These are phyloP conservation scores for Alternaria ethzedia DNA, from an alignment of 2,329 filamentous ascomycete genomes.

Conservation along the genomic window DNA sequence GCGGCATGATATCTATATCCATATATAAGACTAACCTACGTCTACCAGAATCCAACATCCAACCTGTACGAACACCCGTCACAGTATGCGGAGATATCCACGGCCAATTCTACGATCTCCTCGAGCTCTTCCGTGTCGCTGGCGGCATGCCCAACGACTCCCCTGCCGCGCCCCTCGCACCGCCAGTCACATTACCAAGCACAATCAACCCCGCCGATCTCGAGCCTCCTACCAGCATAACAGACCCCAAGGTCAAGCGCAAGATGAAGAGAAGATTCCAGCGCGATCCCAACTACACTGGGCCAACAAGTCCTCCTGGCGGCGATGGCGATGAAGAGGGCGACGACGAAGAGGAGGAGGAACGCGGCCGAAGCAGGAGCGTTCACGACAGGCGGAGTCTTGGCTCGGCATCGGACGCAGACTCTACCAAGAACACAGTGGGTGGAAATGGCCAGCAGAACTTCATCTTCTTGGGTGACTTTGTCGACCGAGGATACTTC, in stretches of 20 bases:
- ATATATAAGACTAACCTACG: not conserved
- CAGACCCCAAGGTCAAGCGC: slow-evolving; percentile 83
- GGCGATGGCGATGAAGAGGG: slow-evolving; percentile 56
- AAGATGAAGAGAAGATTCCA: slow-evolving; percentile 72
- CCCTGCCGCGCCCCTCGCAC: slow-evolving; percentile 65
- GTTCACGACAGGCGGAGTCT: slow-evolving; percentile 49
- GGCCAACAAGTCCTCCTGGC: slow-evolving; percentile 56
- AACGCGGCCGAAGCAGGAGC: slow-evolving; percentile 54
- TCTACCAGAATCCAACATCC: slow-evolving; percentile 88
- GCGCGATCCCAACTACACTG: slow-evolving; percentile 60
- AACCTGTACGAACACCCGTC: slow-evolving; percentile 94
- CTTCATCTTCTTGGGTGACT: slow-evolving; percentile 74
- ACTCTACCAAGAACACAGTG: slow-evolving; percentile 47
- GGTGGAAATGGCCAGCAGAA: slow-evolving; percentile 67
- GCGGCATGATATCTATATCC: no score
- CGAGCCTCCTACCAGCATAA: slow-evolving; percentile 88
- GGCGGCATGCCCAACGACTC: slow-evolving; percentile 91
- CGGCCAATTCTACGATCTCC: slow-evolving; percentile 96
- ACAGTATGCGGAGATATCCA: slow-evolving; percentile 98
- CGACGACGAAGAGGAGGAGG: slow-evolving; percentile 56
- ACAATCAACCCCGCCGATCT: slow-evolving; percentile 90
- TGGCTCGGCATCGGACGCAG: slow-evolving; percentile 51
- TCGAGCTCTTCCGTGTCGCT: slow-evolving; percentile 95
- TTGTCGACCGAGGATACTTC: slow-evolving; percentile 77
- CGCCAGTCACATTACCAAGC: slow-evolving; percentile 66